phyloP scores from a whole-genome alignment of 768 basidiomycete genomes.

The Multifurca ochricompacta region DNA sequence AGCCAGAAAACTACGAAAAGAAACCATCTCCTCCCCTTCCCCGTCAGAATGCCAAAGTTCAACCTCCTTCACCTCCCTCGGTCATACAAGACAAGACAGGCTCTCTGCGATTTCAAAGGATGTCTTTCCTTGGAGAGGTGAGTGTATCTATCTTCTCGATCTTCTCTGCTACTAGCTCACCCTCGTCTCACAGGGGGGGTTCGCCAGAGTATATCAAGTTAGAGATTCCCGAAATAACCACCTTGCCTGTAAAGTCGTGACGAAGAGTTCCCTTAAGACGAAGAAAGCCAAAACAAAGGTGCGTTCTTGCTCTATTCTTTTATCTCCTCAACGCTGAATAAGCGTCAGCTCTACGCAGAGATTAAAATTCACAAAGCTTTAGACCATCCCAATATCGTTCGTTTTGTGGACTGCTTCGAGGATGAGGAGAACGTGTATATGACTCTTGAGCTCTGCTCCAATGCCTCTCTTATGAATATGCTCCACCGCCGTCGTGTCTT shows the following conservation, averaged over 20 bases:
- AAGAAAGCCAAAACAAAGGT: constrained; percentile 98
- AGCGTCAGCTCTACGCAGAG: constrained; percentile 83
- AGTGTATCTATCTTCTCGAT: constrained; percentile 25
- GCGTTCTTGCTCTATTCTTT: constrained; percentile 12
- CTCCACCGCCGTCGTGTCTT: constrained; percentile 80
- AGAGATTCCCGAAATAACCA: constrained; percentile 56
- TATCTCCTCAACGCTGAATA: background rate
- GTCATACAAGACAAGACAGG: constrained; percentile 61
- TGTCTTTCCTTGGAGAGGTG: constrained; percentile 88
- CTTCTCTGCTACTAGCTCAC: background rate
- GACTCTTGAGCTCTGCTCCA: constrained; percentile 87
- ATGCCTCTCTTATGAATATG: constrained; percentile 88
- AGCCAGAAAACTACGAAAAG: constrained; percentile 8
- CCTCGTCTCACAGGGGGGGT: constrained; percentile 59
- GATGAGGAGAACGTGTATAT: constrained; percentile 96
- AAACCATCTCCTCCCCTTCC: constrained; percentile 58
- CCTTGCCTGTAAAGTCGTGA: constrained; percentile 89
- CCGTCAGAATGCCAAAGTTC: constrained; percentile 74
- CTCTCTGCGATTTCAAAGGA: constrained; percentile 51
- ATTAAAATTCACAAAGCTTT: constrained; percentile 95
- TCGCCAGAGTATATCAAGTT: constrained; percentile 96
- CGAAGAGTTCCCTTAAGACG: constrained; percentile 84
- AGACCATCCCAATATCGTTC: constrained; percentile 86
- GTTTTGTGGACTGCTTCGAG: constrained; percentile 91
- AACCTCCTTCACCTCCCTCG: constrained; percentile 74